Evolutionary conservation across 2,329 filamentous ascomycete genomes (phyloP), one percentile per base, ranked within the genome.

Genomic region (Chrysoporthe austroafricana): DNA sequence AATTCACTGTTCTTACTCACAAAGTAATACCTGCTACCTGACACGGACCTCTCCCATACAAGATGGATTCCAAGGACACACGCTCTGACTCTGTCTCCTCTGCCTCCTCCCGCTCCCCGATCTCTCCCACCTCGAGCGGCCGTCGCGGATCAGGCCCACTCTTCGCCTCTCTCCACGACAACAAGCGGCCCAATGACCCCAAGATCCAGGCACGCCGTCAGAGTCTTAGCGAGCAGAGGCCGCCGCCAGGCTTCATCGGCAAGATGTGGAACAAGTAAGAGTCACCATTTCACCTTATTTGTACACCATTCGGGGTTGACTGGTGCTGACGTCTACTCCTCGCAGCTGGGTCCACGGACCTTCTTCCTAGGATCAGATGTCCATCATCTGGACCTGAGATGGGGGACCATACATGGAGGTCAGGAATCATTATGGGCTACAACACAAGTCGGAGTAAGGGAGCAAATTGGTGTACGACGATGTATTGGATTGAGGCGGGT

Each of bases 251-350:
- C 52, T 77, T 88, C 70, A 77, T 88, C 63, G 84, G 83, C 64
- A 79, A 82, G 70, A 81, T 87, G 78, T 88, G 87, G 83, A 81
- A 86, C 72, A 86, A 83, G 86, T 88, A 76, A 64, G 84, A 36
- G 26, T 2, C n/a, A 18, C 14, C n/a, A 39, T 16, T 11, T 4
- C 11, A 8, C 43, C 39, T 21, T 4, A 46, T 14, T 50, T 21
- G 7, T 13, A 14, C 21, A 11, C 4, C 8, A n/a, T 2, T 43
- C 36, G 16, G 34, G n/a, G 18, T 58, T 4, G 4, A 5, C 32
- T 21, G 8, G 36, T 4, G 21, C 57, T 60, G 8, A 60, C n/a
- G 11, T 60, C 39, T 44, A 2, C 13, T 7, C 13, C 34, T 13
- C 8, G 1, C 14, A 61, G 59, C 26, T 61, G 59, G 59, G 59